Conservation (phyloP, 2,329 filamentous ascomycete genomes). For the Fusarium sp. region DNA sequence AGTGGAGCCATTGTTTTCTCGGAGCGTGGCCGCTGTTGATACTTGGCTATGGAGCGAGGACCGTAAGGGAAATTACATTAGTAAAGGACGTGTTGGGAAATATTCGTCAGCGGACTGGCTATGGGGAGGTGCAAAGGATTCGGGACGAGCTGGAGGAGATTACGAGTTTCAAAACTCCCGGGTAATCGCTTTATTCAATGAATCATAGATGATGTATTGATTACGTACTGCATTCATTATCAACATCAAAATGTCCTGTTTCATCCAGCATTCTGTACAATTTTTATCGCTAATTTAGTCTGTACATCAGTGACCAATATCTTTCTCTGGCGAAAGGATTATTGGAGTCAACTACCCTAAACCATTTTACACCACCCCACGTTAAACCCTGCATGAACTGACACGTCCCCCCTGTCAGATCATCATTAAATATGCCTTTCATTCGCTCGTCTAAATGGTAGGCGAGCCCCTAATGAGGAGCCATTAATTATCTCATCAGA, state of each 20-base stretch:
- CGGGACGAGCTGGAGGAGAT: not conserved
- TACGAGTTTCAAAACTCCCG: not conserved
- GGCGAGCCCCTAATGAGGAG: not conserved
- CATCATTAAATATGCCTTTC: not conserved
- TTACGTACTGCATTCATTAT: too few species aligned
- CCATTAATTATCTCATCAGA: not conserved
- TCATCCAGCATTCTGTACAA: too few species aligned
- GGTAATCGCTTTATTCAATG: too few species aligned
- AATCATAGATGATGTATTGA: too few species aligned
- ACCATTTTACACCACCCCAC: not conserved
- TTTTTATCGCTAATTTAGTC: fast-evolving
- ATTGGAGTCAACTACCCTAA: not conserved
- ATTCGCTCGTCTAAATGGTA: not conserved
- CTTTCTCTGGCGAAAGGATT: not conserved
- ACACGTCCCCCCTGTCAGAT: not conserved
- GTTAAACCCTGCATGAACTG: not conserved
- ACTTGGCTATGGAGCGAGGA: not conserved
- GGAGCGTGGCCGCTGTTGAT: not conserved
- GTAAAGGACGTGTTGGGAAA: not conserved
- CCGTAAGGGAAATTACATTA: not conserved
- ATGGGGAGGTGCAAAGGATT: not conserved
- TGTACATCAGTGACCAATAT: fast-evolving
- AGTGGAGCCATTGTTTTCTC: not conserved
- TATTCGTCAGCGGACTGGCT: not conserved
- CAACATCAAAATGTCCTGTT: too few species aligned